Evolutionary conservation across 2,329 filamentous ascomycete genomes (phyloP).

Genomic region (Botrytis elliptica): DNA sequence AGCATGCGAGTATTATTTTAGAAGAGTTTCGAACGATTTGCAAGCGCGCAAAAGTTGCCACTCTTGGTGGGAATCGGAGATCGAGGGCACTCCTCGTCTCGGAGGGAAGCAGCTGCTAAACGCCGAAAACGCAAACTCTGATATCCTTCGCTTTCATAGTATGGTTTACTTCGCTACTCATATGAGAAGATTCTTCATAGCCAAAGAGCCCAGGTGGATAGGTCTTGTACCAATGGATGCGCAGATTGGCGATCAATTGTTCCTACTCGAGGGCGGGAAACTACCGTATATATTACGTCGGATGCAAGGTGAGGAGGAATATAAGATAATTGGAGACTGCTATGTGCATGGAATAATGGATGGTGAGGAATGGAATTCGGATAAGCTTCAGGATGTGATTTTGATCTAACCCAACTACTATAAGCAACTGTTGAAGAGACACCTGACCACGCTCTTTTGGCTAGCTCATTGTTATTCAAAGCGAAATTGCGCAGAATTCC

Average conservation of each 20-base stretch:
- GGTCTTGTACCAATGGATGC: not conserved
- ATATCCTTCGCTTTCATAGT: not conserved
- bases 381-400: not conserved
- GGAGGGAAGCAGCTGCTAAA: not conserved
- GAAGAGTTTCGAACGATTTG: not conserved
- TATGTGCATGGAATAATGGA: constrained; percentile 1
- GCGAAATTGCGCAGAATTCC: not conserved
- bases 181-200: not conserved
- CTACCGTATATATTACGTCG: not conserved
- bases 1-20: not conserved
- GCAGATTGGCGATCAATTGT: not conserved
- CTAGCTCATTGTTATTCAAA: not conserved
- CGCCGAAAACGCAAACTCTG: not conserved
- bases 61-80: not conserved
- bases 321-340: not conserved
- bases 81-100: not conserved
- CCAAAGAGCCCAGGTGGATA: not conserved
- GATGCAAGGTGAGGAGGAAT: not conserved
- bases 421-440: not conserved
- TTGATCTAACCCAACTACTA: not conserved
- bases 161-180: not conserved
- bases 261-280: not conserved
- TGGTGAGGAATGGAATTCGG: not conserved
- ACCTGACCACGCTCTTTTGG: not conserved
- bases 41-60: not conserved